Percentiles rank a stretch among this genome's conserved stretches.
Conservation (phyloP, 2,329 filamentous ascomycete species). For the Beauveria asiatica region DNA sequence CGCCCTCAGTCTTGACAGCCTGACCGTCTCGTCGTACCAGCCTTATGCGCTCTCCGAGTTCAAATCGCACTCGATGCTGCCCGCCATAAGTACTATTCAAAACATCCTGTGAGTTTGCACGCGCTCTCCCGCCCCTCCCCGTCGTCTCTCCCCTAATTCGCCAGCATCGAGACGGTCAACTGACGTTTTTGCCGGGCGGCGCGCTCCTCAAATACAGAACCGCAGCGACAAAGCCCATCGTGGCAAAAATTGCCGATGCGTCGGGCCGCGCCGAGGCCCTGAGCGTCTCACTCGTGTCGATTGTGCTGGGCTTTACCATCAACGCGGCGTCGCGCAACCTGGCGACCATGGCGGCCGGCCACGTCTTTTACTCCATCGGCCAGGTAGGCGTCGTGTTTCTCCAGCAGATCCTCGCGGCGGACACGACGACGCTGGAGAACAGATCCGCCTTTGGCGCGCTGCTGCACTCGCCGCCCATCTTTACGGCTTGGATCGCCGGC, state of each 20-base stretch:
- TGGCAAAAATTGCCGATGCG: conserved; percentile 54
- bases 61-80: background rate
- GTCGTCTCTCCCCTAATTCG: background rate
- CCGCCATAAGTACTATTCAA: conserved; percentile 1
- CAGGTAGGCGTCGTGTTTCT: conserved; percentile 50
- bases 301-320: conserved; percentile 47
- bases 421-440: conserved; percentile 51
- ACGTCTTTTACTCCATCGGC: conserved; percentile 55
- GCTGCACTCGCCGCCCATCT: conserved; percentile 50
- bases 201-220: background rate
- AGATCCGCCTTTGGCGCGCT: conserved; percentile 51
- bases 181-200: background rate
- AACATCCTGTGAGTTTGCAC: background rate
- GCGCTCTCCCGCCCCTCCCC: background rate
- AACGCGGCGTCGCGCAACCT: conserved; percentile 48
- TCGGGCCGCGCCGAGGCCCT: conserved; percentile 55
- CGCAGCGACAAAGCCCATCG: conserved; percentile 18
- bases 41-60: conserved; percentile 9
- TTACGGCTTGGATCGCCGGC: conserved; percentile 52
- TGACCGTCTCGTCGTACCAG: conserved; percentile 1
- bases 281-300: conserved; percentile 42
- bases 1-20: background rate
- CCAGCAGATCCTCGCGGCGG: conserved; percentile 57
- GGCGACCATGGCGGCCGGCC: conserved; percentile 42
- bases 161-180: background rate